Evolutionary conservation across 345 rosid species (phyloP), one percentile per base, ranked within the genome.

Genomic region (Punica granatum): DNA sequence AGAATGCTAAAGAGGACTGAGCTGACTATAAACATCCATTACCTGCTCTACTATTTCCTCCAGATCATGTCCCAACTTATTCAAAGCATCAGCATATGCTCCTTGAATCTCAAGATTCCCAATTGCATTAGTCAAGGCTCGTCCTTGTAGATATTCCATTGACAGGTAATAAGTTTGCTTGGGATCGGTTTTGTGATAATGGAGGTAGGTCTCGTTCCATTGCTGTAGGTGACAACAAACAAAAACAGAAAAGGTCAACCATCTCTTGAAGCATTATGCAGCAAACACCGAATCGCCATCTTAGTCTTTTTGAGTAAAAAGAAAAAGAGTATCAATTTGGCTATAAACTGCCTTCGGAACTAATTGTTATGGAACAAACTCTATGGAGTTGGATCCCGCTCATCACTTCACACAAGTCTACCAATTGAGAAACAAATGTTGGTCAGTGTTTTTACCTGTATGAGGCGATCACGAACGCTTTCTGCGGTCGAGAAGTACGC

Each of bases 141-240:
- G 86, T 48, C 98, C 98, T 89, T 93, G 98, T 69, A 90, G 98
- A 77, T 81, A 93, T 70, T 93, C 97, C 98, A 93, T 93, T 33
- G 98, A 93, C 67, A 93, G 77, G 83, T 94, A 94, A 68, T 94
- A 94, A 0, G 94, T 91, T 76, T 94, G 99, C 67, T 94, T 90
- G 13, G 97, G 97, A 84, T 86, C 85, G 31, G 78, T 88, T 78
- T 85, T 84, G 81, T 89, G 81, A 70, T 79, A 89, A 69, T 94
- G 96, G 69, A 81, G 65, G 75, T 82, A 88, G 54, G 98, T 93
- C 79, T 87, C 92, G 39, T 93, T 88, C 97, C 97, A 93, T 73
- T 87, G 96, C 97, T 93, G 82, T 74, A 58, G 61, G 5, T 71
- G 66, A 53, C 28, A 60, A 56, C 58, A 64, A 76, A 65, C 11